Evolutionary conservation across 208 protist genomes (phyloP), one percentile per base, ranked within the genome.

Genomic region (Acanthamoeba healyi): DNA sequence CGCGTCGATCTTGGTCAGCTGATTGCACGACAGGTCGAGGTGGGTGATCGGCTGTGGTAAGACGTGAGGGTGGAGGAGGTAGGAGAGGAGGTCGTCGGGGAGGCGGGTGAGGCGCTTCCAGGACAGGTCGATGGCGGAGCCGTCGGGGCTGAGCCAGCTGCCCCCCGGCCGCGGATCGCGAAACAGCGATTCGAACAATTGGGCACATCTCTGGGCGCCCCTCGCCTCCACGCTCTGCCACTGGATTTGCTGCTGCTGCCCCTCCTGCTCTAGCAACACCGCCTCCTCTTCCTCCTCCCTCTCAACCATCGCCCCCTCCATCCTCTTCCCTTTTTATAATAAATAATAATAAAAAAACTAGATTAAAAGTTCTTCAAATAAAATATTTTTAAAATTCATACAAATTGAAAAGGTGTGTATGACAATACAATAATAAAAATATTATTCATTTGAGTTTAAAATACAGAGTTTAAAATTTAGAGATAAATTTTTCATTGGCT

Each of bases 21-120:
- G 70, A 36, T 79, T 79, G 40, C 70, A 79, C 34, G 70, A 79
- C 36, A 79, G 70, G 22, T 79, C 70, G 14, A 79, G 7, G 36
- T 79, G 70, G 4, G 70, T 79, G 1, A 79, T 10, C 34, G 17
- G 22, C 51, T 22, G 14, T 58, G 19, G 51, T 22, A 12, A 51
- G 46, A 24, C 56, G 56, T 24, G 56, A 63, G 1, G 46, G 17
- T 58, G 10, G 51, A 67, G 29, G 0, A 67, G 1, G 34, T 36
- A 67, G 58, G 58, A 29, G 58, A 67, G n/a, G 0, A 67, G n/a
- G 58, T 67, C 58, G 29, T n/a, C n/a, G n/a, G 58, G 58, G n/a
- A 67, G 14, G 58, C 58, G 7, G 58, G 22, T n/a, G n/a, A 67
- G 58, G 24, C 58, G 58, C n/a, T 34, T n/a, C 58, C 58, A 67